Conservation (phyloP, 805 yeast genomes). For the Barnettozyma salicaria region DNA sequence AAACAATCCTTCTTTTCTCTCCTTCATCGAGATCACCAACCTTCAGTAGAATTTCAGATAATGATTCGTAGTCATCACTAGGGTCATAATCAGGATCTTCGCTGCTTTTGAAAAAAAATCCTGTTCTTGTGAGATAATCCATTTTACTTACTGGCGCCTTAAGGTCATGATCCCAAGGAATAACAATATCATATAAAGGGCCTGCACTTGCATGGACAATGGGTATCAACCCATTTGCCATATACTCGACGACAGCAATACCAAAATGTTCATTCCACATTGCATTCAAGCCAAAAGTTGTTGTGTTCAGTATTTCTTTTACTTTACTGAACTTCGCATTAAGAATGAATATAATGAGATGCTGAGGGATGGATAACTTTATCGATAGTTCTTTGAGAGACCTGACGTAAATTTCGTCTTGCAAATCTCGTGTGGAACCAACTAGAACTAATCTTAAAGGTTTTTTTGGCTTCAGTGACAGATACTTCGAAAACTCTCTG, state of each 20-base stretch:
- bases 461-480: slow-evolving; percentile 31
- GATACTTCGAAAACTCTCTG: slow-evolving; percentile 52
- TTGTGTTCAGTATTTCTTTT: slow-evolving; percentile 42
- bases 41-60: slow-evolving; percentile 43
- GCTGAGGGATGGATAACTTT: slow-evolving; percentile 36
- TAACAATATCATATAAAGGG: slow-evolving; percentile 81
- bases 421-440: slow-evolving; percentile 75
- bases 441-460: slow-evolving; percentile 51
- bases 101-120: slow-evolving; percentile 70
- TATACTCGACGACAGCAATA: slow-evolving; percentile 90
- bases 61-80: slow-evolving; percentile 34
- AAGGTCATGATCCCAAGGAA: slow-evolving; percentile 38
- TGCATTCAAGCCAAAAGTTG: slow-evolving; percentile 80
- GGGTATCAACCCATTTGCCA: slow-evolving; percentile 82
- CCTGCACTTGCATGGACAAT: slow-evolving; percentile 95
- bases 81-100: slow-evolving; percentile 63
- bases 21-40: slow-evolving; percentile 35
- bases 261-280: slow-evolving; percentile 99
- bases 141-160: slow-evolving; percentile 25
- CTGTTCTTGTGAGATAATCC: slow-evolving; percentile 48
- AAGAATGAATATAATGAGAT: slow-evolving; percentile 47
- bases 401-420: slow-evolving; percentile 57
- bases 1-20: slow-evolving; percentile 37
- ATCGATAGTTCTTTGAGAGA: slow-evolving; percentile 40
- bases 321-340: slow-evolving; percentile 72